These are phyloP conservation scores for Thielaviopsis punctulata DNA, from an alignment of 2,329 filamentous ascomycete species.

Conservation along the genomic window DNA sequence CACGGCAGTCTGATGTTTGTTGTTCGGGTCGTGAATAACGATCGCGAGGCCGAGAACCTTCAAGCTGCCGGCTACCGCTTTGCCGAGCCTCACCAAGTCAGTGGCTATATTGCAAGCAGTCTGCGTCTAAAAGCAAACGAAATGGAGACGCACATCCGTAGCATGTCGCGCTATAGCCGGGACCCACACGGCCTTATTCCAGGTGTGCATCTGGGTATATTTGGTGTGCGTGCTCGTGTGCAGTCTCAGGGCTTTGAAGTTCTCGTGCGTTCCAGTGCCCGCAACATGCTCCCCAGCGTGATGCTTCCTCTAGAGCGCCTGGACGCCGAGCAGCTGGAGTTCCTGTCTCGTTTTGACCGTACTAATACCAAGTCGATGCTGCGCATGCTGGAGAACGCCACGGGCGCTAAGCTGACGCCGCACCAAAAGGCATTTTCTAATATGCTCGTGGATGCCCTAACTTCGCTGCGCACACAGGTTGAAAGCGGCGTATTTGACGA, in stretches of 20 bases:
- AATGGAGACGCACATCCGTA: constrained; percentile 42
- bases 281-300: constrained; percentile 43
- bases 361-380: constrained; percentile 24
- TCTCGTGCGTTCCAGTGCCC: constrained; percentile 36
- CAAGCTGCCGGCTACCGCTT: constrained; percentile 65
- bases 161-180: constrained; percentile 44
- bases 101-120: constrained; percentile 47
- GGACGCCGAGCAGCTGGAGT: constrained; percentile 35
- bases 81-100: constrained; percentile 49
- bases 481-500: constrained; percentile 29
- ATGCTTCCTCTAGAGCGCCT: constrained; percentile 35
- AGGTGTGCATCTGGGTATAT: constrained; percentile 40
- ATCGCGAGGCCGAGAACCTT: constrained; percentile 28
- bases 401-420: constrained; percentile 21
- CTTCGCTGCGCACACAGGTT: constrained; percentile 24
- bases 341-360: constrained; percentile 33
- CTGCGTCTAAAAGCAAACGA: constrained; percentile 54
- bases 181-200: constrained; percentile 29
- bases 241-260: constrained; percentile 43
- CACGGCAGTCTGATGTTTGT: constrained; percentile 61
- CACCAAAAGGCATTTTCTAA: constrained; percentile 28
- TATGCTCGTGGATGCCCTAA: constrained; percentile 27
- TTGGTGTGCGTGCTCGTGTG: constrained; percentile 35
- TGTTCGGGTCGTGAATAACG: constrained; percentile 49
- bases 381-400: constrained; percentile 20